These are phyloP conservation scores for Tirmania nivea DNA, from an alignment of 495 filamentous ascomycete species.

Conservation along the genomic window DNA sequence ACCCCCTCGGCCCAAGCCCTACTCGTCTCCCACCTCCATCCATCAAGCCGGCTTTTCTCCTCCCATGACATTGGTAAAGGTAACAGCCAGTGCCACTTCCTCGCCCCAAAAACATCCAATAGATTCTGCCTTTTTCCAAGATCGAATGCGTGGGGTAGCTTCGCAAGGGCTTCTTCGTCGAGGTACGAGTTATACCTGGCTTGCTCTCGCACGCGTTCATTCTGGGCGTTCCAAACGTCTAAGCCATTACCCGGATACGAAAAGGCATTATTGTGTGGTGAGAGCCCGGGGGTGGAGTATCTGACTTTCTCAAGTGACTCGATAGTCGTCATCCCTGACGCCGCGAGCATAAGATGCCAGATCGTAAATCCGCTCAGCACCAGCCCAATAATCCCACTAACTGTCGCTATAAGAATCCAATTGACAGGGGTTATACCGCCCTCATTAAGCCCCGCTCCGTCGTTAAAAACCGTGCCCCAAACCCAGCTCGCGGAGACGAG, in stretches of 20 bases:
- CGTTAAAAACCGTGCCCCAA: conserved; percentile 46
- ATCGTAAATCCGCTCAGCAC: conserved; percentile 74
- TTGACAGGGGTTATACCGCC: conserved; percentile 69
- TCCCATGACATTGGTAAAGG: conserved; percentile 73
- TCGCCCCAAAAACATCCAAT: conserved; percentile 55
- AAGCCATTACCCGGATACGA: conserved; percentile 25
- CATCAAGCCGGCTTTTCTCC: conserved; percentile 67
- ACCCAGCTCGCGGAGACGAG: conserved; percentile 51
- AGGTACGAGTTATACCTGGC: conserved; percentile 75
- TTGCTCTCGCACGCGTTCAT: conserved; percentile 43
- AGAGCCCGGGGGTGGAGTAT: conserved; percentile 28
- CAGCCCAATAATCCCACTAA: conserved; percentile 74
- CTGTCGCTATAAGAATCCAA: conserved; percentile 63
- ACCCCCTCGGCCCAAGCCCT: conserved; percentile 44
- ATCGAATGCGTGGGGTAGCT: conserved; percentile 81
- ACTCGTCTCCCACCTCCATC: conserved; percentile 87
- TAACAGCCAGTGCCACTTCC: conserved; percentile 60
- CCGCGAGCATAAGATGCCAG: conserved; percentile 77
- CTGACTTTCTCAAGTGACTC: conserved; percentile 86
- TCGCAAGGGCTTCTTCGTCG: conserved; percentile 64
- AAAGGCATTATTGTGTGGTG: conserved; percentile 11
- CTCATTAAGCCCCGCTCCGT: conserved; percentile 23
- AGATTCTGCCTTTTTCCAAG: conserved; percentile 63
- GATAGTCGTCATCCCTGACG: conserved; percentile 69
- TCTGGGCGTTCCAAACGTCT: conserved; percentile 36